Evolutionary conservation across 768 basidiomycete genomes (phyloP), one percentile per base, ranked within the genome.

Genomic region (Boletus insuetus): DNA sequence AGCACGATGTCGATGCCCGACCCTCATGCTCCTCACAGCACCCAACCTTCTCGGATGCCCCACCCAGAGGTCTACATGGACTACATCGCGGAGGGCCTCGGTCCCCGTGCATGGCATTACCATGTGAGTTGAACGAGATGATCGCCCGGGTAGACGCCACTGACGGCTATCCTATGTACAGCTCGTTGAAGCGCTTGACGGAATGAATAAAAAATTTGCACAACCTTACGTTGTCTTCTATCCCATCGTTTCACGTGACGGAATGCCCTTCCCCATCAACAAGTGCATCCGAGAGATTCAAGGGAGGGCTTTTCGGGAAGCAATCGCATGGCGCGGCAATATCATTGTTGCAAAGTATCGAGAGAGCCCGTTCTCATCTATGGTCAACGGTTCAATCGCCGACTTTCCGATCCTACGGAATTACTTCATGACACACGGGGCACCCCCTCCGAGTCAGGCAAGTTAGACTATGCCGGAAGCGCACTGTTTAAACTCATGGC

Each of bases 61-160:
- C 90, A 92, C 69, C 90, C 90, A 12, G 89, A 91, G 69, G 81
- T 89, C 40, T 83, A 87, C 66, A 92, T 92, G 89, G 88, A 91
- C 71, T 88, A 86, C 71, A 84, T 92, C 62, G 88, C 87, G 64
- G 87, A 91, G 72, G 80, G 82, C 50, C 76, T 82, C 55, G 85
- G 84, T 32, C 72, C 82, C 17, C 79, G 83, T 54, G 81, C 84
- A 16, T 91, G 89, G 89, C 80, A 81, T 64, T 88, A 82, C 68
- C 82, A 86, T 73, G 89, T 89, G 58, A 62, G 77, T 70, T 26
- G n/a, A 43, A 47, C 46, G 39, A 34, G 32, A 42, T 53, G 50
- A 60, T 63, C 55, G 20, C 42, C 59, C 54, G 35, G 47, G 56
- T 62, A 51, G 56, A 58, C 55, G 56, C 59, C 49, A 48, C 60